Evolutionary conservation across 805 yeast genomes (phyloP).

Genomic region (Lachancea sp.): DNA sequence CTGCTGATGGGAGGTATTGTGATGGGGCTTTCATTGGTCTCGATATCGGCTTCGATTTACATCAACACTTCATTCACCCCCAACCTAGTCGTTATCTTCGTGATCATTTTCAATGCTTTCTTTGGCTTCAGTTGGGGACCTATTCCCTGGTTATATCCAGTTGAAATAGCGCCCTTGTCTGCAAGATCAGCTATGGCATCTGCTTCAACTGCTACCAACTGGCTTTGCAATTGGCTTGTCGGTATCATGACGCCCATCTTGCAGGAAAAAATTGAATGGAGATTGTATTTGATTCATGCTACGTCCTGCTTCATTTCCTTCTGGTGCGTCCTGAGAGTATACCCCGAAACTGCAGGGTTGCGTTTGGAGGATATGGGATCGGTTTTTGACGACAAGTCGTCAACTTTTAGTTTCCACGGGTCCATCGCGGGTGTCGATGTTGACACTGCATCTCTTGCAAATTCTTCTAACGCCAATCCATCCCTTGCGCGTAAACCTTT

Average conservation of each 20-base stretch:
- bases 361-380: conserved; percentile 88
- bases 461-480: conserved; percentile 27
- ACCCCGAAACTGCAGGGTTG: conserved; percentile 89
- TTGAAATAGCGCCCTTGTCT: conserved; percentile 77
- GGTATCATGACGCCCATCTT: conserved; percentile 88
- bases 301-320: conserved; percentile 68
- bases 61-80: conserved; percentile 52
- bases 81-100: conserved; percentile 64
- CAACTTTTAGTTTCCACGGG: conserved; percentile 31
- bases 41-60: conserved; percentile 57
- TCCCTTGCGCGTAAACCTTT: conserved; percentile 39
- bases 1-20: conserved; percentile 68
- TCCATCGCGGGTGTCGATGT: conserved; percentile 13
- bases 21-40: conserved; percentile 66
- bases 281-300: conserved; percentile 76
- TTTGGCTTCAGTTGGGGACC: conserved; percentile 95
- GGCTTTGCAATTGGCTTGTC: conserved; percentile 88
- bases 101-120: conserved; percentile 71
- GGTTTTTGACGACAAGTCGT: conserved; percentile 65
- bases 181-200: conserved; percentile 90
- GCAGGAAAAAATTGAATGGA: conserved; percentile 71
- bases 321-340: conserved; percentile 60
- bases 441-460: conserved; percentile 3
- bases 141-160: conserved; percentile 82
- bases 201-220: conserved; percentile 82